Conservation (phyloP, 139 green algal species). For the Pleodorina starrii region DNA sequence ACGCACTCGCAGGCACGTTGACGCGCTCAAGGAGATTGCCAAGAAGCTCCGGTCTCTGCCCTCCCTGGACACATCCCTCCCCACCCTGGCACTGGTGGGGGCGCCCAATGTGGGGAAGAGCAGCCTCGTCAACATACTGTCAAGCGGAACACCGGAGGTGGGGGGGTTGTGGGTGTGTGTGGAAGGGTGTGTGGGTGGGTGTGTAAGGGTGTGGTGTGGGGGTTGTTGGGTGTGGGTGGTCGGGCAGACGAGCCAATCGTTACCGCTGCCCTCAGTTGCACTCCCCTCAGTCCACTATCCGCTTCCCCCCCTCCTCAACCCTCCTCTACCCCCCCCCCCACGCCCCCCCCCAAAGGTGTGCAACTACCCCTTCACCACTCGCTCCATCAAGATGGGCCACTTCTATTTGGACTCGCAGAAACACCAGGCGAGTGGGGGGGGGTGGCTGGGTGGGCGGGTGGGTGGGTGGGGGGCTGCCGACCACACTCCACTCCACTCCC, state of each 20-base stretch:
- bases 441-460: no score
- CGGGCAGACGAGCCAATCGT: no score
- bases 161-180: no score
- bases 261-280: no score
- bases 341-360: conserved; percentile 77
- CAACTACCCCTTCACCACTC: conserved; percentile 99
- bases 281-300: no score
- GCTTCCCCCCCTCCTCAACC: background rate
- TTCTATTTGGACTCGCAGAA: conserved; percentile 89
- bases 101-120: conserved; percentile 97
- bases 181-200: no score
- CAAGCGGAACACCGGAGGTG: conserved; percentile 72
- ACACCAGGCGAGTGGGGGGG: conserved; percentile 88
- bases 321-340: background rate
- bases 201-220: no score
- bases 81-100: conserved; percentile 85
- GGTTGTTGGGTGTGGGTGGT: no score
- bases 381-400: conserved; percentile 97
- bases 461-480: no score
- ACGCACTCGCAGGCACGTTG: conserved; percentile 23
- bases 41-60: conserved; percentile 86
- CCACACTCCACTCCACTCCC: no score
- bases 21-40: conserved; percentile 63
- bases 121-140: conserved; percentile 89
- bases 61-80: conserved; percentile 85